Conservation (phyloP, 1,284 basidiomycete genomes). For the Omphalotus olearius region DNA sequence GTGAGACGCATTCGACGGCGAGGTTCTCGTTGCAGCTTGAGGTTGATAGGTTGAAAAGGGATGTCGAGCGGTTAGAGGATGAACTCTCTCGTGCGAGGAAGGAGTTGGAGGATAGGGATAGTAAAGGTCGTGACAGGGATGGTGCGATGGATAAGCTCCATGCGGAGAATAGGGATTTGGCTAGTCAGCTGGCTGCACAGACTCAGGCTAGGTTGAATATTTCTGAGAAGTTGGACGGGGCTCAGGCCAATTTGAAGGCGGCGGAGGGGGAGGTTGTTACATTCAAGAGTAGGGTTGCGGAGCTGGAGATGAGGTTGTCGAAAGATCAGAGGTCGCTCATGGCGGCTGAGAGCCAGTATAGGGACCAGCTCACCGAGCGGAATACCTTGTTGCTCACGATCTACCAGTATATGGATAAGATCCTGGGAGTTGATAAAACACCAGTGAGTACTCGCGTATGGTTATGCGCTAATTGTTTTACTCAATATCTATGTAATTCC, state of each 20-base stretch:
- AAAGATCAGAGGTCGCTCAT: constrained; percentile 80
- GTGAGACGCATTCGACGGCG: constrained; percentile 79
- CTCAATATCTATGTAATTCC: constrained; percentile 5
- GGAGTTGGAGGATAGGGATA: constrained; percentile 70
- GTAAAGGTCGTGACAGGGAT: constrained; percentile 63
- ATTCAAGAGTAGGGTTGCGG: constrained; percentile 58
- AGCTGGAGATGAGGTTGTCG: constrained; percentile 78
- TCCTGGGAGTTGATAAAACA: constrained; percentile 83
- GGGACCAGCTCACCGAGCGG: constrained; percentile 88
- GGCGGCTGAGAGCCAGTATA: constrained; percentile 73
- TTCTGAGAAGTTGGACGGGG: constrained; percentile 80
- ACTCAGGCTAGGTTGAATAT: constrained; percentile 81
- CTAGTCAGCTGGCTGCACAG: constrained; percentile 73
- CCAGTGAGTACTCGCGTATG: constrained; percentile 63
- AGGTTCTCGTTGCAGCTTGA: constrained; percentile 89
- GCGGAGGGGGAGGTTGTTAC: constrained; percentile 62
- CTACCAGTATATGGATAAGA: constrained; percentile 94
- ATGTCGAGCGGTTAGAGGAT: constrained; percentile 77
- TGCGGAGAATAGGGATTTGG: constrained; percentile 75
- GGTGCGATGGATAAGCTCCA: constrained; percentile 68
- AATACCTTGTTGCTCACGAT: constrained; percentile 90
- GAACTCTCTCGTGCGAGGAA: constrained; percentile 73
- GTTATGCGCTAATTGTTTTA: constrained; percentile 3
- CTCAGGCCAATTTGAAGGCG: constrained; percentile 55
- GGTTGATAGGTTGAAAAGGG: constrained; percentile 83